A percentile compares a stretch with the other conserved stretches of the same genome.
Conservation (phyloP, 148 eudicot species). For the Rhododendron molle region DNA sequence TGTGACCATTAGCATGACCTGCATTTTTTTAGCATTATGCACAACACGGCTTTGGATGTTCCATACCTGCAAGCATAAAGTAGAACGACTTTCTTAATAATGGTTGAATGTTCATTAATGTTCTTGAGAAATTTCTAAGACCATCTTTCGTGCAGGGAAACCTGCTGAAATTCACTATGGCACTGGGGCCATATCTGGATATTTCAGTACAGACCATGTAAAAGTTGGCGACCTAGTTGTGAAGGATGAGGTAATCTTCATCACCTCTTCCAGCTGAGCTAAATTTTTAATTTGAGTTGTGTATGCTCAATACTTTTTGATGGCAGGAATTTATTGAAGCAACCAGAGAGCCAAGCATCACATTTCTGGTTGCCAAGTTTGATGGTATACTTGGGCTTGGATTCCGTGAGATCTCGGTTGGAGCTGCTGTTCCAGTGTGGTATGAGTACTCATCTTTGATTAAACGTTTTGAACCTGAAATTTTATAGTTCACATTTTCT, state of each 20-base stretch:
- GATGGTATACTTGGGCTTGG: conserved; percentile 97
- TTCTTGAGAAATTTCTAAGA: neutral
- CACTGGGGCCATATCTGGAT: conserved; percentile 73
- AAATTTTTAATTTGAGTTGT: neutral
- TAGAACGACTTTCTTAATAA: neutral
- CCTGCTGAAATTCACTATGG: conserved; percentile 73
- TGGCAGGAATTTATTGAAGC: conserved; percentile 87
- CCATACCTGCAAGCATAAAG: neutral
- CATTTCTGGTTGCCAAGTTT: conserved; percentile 84
- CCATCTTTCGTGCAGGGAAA: conserved; percentile 37
- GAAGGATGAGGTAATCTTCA: conserved; percentile 46
- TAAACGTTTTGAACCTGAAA: neutral
- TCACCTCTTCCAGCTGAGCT: neutral
- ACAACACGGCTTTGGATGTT: neutral
- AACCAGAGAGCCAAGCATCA: conserved; percentile 74
- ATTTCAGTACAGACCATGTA: conserved; percentile 60
- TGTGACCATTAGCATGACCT: neutral
- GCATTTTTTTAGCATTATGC: neutral
- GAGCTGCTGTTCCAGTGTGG: conserved; percentile 90
- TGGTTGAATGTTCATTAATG: neutral
- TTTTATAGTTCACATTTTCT: neutral
- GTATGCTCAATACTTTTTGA: neutral
- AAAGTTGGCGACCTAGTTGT: conserved; percentile 64
- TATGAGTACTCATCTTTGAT: conserved; percentile 22
- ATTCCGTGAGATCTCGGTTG: conserved; percentile 81